Base-by-base conservation (phyloP, 2,329 filamentous ascomycete species). In the Salinomyces thailandicus region DNA sequence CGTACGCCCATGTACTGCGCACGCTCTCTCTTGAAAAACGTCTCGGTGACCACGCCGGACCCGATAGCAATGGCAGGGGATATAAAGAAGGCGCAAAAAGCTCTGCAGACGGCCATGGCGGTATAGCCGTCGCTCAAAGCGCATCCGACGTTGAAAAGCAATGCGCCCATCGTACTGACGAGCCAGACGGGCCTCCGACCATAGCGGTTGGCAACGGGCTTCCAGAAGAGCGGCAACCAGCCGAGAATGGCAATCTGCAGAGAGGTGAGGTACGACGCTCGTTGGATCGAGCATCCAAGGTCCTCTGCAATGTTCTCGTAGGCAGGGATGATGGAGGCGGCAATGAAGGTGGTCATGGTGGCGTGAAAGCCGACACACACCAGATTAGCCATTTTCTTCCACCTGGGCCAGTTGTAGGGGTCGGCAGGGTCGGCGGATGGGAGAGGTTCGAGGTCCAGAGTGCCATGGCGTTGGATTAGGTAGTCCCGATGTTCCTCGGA, bases 331-430 rank as follows among this genome's bases (percentile, higher is more conserved):
- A 76, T 73, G 4, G 63, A 56, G 0, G 71, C 62, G 0, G 72
- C 69, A 1, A 62, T 70, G 44, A 76, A 75, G 1, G 69, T 71
- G 30, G 64, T 63, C 67, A 75, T 75, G 54, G 68, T 68, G 18
- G 71, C 68, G 34, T 52, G 41, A 8, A 54, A 54, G 16, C 71
- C 68, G 12, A 77, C 70, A 7, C 75, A 62, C 8, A 64, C 38
- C 0, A 77, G 55, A 39, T 75, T 36, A 1, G 61, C 51, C 65
- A 74, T 35, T 33, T 53, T 54, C 58, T 69, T 71, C 63, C 67
- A 69, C 17, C 73, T 50, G 2, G 69, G 62, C 69, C 69, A 75
- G 42, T 75, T 75, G 50, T 71, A 72, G 1, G 71, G 72, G 48
- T 75, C 71, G 2, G 64, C 66, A 37, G 66, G 62, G 22, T 62